Evolutionary conservation across 2,329 filamentous ascomycete species (phyloP).

Genomic region (Ophiosphaerella herpotricha): DNA sequence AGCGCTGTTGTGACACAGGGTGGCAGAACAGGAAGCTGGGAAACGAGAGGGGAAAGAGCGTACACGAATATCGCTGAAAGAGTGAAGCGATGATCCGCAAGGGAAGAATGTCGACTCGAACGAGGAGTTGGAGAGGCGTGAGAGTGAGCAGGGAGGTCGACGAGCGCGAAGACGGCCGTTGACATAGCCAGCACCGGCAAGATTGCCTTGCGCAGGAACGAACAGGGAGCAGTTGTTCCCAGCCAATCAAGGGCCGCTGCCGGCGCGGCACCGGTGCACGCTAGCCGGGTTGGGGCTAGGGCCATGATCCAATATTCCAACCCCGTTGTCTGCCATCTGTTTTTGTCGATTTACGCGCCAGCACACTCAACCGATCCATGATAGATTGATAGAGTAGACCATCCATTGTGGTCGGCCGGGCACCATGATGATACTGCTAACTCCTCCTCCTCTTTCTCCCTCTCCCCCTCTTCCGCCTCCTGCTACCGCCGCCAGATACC

Average conservation of each 20-base stretch:
- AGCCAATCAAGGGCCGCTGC: too few species aligned
- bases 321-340: neutral
- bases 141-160: conserved; percentile 9
- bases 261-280: too few species aligned
- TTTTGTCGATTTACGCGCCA: neutral
- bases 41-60: conserved; percentile 43
- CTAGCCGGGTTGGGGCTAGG: too few species aligned
- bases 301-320: too few species aligned
- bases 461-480: too few species aligned
- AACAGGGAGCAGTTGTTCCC: neutral
- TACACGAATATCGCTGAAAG: conserved; percentile 63
- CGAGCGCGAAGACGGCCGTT: neutral
- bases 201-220: conserved; percentile 21
- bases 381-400: too few species aligned
- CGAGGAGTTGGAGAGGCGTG: conserved; percentile 18
- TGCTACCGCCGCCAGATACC: neutral
- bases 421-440: neutral
- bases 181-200: conserved; percentile 14
- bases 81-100: conserved; percentile 63
- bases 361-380: neutral
- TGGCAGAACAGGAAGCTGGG: conserved; percentile 22
- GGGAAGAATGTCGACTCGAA: conserved; percentile 27
- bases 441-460: neutral
- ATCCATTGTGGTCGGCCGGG: neutral
- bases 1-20: conserved; percentile 1